Evolutionary conservation across 257 asterid genomes (phyloP).

Genomic region (Lycium barbarum): DNA sequence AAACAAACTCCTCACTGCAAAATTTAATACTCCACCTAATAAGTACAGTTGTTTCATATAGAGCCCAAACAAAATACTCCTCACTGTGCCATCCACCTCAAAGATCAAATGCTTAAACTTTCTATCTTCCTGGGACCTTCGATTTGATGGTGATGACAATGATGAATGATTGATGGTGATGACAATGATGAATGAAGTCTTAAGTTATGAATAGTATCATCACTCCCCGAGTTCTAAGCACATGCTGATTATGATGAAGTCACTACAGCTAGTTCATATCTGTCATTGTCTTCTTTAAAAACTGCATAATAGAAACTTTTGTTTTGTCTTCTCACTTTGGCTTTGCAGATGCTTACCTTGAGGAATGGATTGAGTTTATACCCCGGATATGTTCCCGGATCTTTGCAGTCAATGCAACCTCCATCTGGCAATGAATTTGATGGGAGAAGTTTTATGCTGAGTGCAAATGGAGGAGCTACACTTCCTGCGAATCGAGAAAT

Average conservation of each 20-base stretch:
- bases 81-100: neutral
- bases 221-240: neutral
- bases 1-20: constrained; percentile 1
- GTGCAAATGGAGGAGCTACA: constrained; percentile 52
- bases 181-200: neutral
- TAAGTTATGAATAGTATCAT: neutral
- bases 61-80: neutral
- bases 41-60: neutral
- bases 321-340: constrained; percentile 14
- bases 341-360: constrained; percentile 84
- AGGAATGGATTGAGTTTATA: constrained; percentile 83
- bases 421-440: constrained; percentile 56
- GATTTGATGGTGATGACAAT: neutral
- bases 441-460: constrained; percentile 52
- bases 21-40: neutral
- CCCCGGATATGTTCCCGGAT: constrained; percentile 67
- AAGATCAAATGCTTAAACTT: neutral
- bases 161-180: no score
- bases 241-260: neutral
- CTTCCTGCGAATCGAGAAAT: constrained; percentile 52
- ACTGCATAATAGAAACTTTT: neutral
- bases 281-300: neutral
- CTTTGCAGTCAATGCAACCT: constrained; percentile 60
- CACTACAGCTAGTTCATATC: neutral
- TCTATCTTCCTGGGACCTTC: neutral